phyloP scores from a whole-genome alignment of 441 rosid species.

The Corymbia citriodora region DNA sequence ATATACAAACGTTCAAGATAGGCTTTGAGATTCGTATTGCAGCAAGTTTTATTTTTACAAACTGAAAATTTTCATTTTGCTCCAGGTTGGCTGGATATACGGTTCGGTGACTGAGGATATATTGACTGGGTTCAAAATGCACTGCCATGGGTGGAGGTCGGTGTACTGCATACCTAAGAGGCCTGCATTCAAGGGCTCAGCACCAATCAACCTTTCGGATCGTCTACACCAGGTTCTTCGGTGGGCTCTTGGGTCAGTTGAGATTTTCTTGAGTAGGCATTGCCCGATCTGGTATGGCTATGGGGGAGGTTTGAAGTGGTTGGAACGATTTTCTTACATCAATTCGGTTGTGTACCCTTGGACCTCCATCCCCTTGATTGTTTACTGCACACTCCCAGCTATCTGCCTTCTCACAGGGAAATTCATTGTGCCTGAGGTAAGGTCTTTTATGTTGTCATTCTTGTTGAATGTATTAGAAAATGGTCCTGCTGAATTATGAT shows the following conservation, averaged over 20 bases:
- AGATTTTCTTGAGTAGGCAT: conserved; percentile 3
- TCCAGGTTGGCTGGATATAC: neutral
- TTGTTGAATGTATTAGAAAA: neutral
- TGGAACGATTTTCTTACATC: conserved; percentile 1
- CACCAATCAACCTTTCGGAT: neutral
- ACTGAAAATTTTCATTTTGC: neutral
- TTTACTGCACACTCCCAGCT: neutral
- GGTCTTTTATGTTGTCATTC: neutral
- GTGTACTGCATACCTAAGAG: neutral
- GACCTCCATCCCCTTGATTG: conserved; percentile 1
- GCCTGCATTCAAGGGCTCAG: neutral
- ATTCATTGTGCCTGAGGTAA: neutral
- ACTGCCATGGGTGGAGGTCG: neutral
- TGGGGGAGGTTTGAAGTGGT: conserved; percentile 1
- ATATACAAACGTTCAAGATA: neutral
- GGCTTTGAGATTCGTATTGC: neutral
- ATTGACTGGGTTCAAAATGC: conserved; percentile 4
- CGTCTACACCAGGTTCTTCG: conserved; percentile 1
- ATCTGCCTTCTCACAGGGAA: neutral
- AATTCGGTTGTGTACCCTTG: neutral
- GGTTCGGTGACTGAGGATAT: neutral
- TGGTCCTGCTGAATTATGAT: neutral
- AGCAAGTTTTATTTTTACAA: neutral
- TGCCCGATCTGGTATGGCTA: conserved; percentile 2
- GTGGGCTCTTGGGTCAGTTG: neutral